Evolutionary conservation across 768 basidiomycete genomes (phyloP).

Genomic region (Tephrocybe sp.): DNA sequence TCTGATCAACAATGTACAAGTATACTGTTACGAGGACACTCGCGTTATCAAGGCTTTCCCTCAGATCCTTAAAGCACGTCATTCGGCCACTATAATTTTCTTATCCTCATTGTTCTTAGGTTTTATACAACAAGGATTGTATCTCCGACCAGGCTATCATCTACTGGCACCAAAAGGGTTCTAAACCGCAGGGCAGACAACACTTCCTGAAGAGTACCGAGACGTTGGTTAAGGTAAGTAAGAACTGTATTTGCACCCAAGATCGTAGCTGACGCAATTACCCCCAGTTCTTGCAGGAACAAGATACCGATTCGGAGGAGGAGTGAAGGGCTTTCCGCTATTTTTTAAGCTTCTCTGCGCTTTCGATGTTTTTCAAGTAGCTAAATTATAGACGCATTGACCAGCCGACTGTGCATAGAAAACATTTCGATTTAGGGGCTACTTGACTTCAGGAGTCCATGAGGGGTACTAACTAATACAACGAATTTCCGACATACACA

Average conservation of each 20-base stretch:
- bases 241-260: too few species aligned
- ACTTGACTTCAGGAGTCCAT: not conserved
- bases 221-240: constrained; percentile 85
- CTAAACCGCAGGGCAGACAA: constrained; percentile 92
- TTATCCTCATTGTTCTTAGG: constrained; percentile 40
- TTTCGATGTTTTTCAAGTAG: not conserved
- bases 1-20: constrained; percentile 92
- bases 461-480: constrained; percentile 3
- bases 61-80: constrained; percentile 83
- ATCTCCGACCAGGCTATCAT: constrained; percentile 95
- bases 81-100: not conserved
- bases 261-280: not conserved
- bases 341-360: not conserved
- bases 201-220: constrained; percentile 91
- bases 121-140: constrained; percentile 95
- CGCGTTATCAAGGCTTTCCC: constrained; percentile 94
- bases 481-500: not conserved
- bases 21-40: constrained; percentile 96
- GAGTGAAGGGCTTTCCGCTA: constrained; percentile 22
- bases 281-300: constrained; percentile 82
- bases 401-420: not conserved
- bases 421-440: not conserved
- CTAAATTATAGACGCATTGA: not conserved
- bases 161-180: constrained; percentile 97
- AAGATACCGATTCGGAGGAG: constrained; percentile 78